Conservation (phyloP, 108 stramenopile species). For the Ochromonas danica region DNA sequence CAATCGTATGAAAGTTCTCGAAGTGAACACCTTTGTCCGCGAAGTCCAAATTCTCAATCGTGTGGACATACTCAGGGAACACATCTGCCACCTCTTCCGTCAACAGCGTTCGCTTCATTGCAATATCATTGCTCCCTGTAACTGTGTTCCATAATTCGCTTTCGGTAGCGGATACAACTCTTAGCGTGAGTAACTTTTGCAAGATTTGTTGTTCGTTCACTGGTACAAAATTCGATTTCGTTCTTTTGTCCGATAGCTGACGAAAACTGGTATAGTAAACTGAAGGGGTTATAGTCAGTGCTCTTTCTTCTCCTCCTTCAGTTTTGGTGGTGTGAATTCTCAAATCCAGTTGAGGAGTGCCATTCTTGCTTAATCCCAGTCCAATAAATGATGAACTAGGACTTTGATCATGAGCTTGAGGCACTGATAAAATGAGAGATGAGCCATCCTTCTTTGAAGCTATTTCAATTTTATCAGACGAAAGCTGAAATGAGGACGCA, state of each 20-base stretch:
- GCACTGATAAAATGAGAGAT: too few species aligned
- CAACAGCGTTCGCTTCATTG: conserved; percentile 68
- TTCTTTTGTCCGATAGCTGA: conserved; percentile 46
- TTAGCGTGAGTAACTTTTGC: conserved; percentile 59
- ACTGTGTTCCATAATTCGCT: conserved; percentile 52
- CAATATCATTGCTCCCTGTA: neutral
- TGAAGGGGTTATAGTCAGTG: too few species aligned
- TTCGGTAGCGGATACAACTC: conserved; percentile 61
- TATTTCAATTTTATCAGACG: neutral
- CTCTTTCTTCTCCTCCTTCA: too few species aligned
- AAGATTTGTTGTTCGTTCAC: conserved; percentile 67
- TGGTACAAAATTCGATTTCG: conserved; percentile 40
- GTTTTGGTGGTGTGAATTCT: too few species aligned
- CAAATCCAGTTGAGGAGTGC: too few species aligned
- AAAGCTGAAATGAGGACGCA: neutral
- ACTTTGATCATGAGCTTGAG: too few species aligned
- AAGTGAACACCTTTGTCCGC: conserved; percentile 58
- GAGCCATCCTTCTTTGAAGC: neutral
- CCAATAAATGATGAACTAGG: too few species aligned
- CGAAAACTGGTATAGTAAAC: too few species aligned
- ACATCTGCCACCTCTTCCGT: conserved; percentile 67
- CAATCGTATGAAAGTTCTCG: conserved; percentile 55
- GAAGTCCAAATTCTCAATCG: conserved; percentile 55
- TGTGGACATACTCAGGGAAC: conserved; percentile 69
- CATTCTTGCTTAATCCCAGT: too few species aligned